Base-by-base conservation (phyloP, 805 yeast species). In the Saccharomyces jurei region DNA sequence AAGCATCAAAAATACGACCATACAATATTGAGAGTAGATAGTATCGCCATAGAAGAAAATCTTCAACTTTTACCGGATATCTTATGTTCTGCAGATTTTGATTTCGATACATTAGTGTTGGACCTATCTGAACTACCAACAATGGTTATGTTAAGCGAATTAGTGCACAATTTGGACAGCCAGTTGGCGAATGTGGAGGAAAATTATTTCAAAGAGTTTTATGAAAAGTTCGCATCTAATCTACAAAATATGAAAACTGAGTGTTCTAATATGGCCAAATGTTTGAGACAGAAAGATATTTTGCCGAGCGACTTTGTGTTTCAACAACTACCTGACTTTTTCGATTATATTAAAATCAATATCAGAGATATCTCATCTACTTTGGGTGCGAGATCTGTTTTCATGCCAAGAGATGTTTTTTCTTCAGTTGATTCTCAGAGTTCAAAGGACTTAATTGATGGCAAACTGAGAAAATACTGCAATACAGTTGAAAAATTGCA, bases 321-420 rank as follows among this genome's bases (percentile, higher is more conserved):
- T 52, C 36, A 57, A 11, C 60, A 67, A 6, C 52, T 75, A 22
- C 79, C 79, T 3, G 29, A 47, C 1, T 69, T 72, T 67, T 66
- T 76, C 27, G 66, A 66, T 41, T 61, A 58, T 6, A 14, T 68
- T 6, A 63, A 60, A 17, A 14, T 75, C 26, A 58, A 56, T 49
- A 48, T 68, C 6, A 50, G 54, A 13, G 60, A 65, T 13, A 59
- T 72, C 4, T 57, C 56, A 2, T 29, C 73, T 0, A 53, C 65
- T 2, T 48, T 75, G 11, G 80, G 79, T 3, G 70, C 77, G 8
- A 68, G 81, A 41, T 77, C 80, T 0, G 68, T 77, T 1, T 65
- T 77, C 50, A 64, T 77, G 62, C 75, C 78, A 4, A 69, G 74
- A 21, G 74, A 71, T 26, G 59, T 71, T 1, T 68, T 75, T 49